phyloP scores from a whole-genome alignment of 106 monocot species.

The Dactylorhiza incarnata region DNA sequence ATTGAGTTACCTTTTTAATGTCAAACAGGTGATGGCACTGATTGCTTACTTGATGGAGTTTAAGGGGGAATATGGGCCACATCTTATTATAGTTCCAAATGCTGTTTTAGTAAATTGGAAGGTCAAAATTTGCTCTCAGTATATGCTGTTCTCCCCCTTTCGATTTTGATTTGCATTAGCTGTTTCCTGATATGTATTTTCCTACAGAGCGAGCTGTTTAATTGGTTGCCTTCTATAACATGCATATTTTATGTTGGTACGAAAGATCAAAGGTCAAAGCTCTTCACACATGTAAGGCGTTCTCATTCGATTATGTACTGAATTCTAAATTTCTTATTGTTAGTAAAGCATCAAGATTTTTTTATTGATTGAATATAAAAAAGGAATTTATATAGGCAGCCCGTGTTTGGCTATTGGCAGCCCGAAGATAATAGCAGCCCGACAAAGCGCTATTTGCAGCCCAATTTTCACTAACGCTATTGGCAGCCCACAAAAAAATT shows the following conservation, averaged over 20 bases:
- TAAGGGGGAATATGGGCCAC: constrained; percentile 95
- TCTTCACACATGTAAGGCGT: constrained; percentile 68
- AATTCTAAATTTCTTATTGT: not conserved
- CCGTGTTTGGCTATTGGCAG: too few species aligned
- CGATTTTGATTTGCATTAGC: not conserved
- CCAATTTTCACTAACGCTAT: too few species aligned
- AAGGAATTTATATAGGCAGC: too few species aligned
- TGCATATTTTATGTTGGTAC: constrained; percentile 95
- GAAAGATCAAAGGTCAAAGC: constrained; percentile 73
- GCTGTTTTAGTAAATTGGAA: constrained; percentile 99
- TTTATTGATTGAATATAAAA: not conserved
- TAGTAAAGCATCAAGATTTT: not conserved
- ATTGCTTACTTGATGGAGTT: constrained; percentile 98
- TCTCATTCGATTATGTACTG: not conserved
- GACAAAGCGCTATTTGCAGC: too few species aligned
- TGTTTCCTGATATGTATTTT: constrained; percentile 14
- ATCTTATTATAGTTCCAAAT: constrained; percentile 99
- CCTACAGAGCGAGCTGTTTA: constrained; percentile 79
- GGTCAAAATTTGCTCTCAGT: constrained; percentile 22
- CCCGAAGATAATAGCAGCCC: too few species aligned
- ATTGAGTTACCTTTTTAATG: not conserved
- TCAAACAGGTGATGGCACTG: constrained; percentile 85
- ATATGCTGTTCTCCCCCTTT: not conserved
- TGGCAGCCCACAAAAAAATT: too few species aligned
- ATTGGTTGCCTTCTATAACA: constrained; percentile 83